Evolutionary conservation across 129 eudicot genomes (phyloP).

Genomic region (Ambrosia artemisiifolia): DNA sequence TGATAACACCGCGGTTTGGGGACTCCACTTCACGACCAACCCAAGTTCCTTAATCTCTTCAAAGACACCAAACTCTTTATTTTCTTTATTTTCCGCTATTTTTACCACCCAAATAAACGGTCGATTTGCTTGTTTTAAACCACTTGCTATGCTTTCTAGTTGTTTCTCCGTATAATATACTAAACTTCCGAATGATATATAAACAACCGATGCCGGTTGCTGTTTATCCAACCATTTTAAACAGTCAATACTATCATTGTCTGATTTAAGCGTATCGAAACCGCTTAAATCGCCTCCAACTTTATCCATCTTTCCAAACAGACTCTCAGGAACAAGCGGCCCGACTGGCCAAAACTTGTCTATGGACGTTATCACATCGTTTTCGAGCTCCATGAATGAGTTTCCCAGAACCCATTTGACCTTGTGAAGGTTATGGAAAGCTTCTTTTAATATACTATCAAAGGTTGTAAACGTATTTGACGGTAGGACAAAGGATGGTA

Average conservation of each 20-base stretch:
- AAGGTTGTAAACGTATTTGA: constrained; percentile 28
- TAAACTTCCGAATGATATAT: constrained; percentile 50
- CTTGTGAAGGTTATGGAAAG: constrained; percentile 26
- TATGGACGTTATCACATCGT: constrained; percentile 27
- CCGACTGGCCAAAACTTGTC: constrained; percentile 41
- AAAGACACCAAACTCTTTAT: neutral
- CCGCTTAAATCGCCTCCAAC: constrained; percentile 13
- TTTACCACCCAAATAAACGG: constrained; percentile 46
- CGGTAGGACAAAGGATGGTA: constrained; percentile 54
- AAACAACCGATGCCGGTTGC: constrained; percentile 32
- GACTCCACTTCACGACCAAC: constrained; percentile 39
- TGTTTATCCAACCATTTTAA: constrained; percentile 40
- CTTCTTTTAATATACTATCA: constrained; percentile 7
- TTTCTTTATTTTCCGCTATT: constrained; percentile 13
- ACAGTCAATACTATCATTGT: constrained; percentile 15
- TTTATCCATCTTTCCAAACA: constrained; percentile 14
- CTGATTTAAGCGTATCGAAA: constrained; percentile 4
- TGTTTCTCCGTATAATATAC: constrained; percentile 13
- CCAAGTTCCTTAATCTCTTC: constrained; percentile 40
- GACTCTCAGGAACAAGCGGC: constrained; percentile 34
- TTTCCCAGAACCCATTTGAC: constrained; percentile 43
- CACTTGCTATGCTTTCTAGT: constrained; percentile 28
- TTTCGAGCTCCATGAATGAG: constrained; percentile 46
- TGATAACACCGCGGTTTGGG: constrained; percentile 37
- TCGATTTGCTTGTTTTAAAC: constrained; percentile 14